Evolutionary conservation across 306 rosid species (phyloP), one percentile per base, ranked within the genome.

Genomic region (Quercus ilex): DNA sequence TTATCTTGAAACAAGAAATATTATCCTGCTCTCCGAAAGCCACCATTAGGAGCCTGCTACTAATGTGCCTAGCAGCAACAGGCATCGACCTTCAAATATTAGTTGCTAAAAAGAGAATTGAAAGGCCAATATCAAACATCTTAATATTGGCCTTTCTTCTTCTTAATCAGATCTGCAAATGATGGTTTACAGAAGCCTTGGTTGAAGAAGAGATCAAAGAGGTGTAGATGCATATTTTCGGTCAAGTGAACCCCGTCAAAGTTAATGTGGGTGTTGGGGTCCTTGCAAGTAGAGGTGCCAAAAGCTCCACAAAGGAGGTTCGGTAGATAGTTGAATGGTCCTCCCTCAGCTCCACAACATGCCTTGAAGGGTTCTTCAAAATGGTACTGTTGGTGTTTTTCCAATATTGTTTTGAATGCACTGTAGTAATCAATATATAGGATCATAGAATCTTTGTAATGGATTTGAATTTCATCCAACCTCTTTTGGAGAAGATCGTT

Each of bases 161-260:
- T 71, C 73, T 3, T 49, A 21, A 71, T 6, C 0, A 76, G 46
- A n/a, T 81, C 77, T 0, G 19, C 43, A 18, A 81, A 70, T 1
- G 84, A 75, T 14, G 84, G 84, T 10, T 60, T 33, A 60, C 84
- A 76, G 19, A 46, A 74, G 55, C 77, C 77, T 31, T 76, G 69
- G 35, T 81, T 60, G 80, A 81, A 64, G 43, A 81, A 76, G 43
- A 75, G 77, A 19, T 81, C 59, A 70, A 77, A 18, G 10, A 81
- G 28, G 8, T 70, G 55, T 33, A 30, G 70, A 12, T 81, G 67
- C 84, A 81, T 76, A 53, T 77, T 55, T 43, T 76, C 80, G 7
- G 84, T 74, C 15, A 76, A 64, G 65, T 81, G 79, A 71, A 76
- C 18, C 41, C 84, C 84, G 5, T 81, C 84, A 77, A 80, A 81